A percentile compares a stretch with the other conserved stretches of the same genome.
phyloP scores from a whole-genome alignment of 306 rosid species.

The Spatholobus suberectus region DNA sequence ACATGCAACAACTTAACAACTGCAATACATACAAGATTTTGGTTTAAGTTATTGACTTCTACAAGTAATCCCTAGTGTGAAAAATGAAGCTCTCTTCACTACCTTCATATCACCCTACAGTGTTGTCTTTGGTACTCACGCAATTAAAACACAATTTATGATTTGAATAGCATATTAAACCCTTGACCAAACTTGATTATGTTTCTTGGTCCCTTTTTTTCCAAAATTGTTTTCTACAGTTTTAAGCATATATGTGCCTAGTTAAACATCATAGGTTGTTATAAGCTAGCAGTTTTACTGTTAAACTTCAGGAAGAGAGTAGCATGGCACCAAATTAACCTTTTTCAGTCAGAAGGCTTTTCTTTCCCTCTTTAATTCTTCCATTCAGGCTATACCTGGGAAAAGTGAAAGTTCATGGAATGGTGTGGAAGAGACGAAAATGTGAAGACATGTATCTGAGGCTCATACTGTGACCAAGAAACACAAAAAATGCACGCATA shows the following conservation, averaged over 20 bases:
- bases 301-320: slow-evolving; percentile 34
- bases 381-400: slow-evolving; percentile 51
- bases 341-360: slow-evolving; percentile 50
- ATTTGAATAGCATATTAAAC: background rate
- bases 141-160: slow-evolving; percentile 2
- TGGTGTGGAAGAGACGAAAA: slow-evolving; percentile 41
- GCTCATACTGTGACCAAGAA: slow-evolving; percentile 40
- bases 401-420: slow-evolving; percentile 44
- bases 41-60: slow-evolving; percentile 11
- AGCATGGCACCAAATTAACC: slow-evolving; percentile 49
- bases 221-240: background rate
- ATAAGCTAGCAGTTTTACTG: slow-evolving; percentile 41
- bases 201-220: background rate
- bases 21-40: slow-evolving; percentile 22
- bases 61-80: slow-evolving; percentile 10
- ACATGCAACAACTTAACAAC: slow-evolving; percentile 17
- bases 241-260: slow-evolving; percentile 35
- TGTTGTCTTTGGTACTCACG: slow-evolving; percentile 8
- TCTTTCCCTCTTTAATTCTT: slow-evolving; percentile 49
- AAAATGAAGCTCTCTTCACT: slow-evolving; percentile 25
- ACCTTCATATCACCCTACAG: slow-evolving; percentile 16
- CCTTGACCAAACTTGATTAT: background rate
- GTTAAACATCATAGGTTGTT: slow-evolving; percentile 33
- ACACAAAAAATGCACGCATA: slow-evolving; percentile 31
- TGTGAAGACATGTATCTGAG: slow-evolving; percentile 36